Conservation (phyloP, 768 basidiomycete species). For the Lepiota venenata region DNA sequence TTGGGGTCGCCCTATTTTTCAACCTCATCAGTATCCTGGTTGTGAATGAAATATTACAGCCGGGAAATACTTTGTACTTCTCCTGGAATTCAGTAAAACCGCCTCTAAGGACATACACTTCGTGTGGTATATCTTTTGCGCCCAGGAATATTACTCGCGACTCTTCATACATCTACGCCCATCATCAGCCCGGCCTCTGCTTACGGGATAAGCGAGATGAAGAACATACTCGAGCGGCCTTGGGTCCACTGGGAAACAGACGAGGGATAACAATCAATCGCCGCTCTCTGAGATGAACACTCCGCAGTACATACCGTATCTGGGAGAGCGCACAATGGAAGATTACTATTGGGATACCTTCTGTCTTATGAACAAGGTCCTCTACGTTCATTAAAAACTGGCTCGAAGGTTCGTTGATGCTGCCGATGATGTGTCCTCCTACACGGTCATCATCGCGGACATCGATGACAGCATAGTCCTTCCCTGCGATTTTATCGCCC, state of each 20-base stretch:
- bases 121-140: constrained; percentile 39
- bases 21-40: too few relatives aligned
- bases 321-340: constrained; percentile 84
- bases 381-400: constrained; percentile 57
- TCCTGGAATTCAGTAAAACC: constrained; percentile 73
- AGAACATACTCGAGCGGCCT: constrained; percentile 64
- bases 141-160: constrained; percentile 47
- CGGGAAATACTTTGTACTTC: constrained; percentile 53
- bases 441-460: constrained; percentile 81
- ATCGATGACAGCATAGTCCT: constrained; percentile 77
- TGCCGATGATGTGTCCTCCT: constrained; percentile 76
- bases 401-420: constrained; percentile 58
- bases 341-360: constrained; percentile 58
- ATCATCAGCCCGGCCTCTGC: neutral
- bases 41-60: neutral
- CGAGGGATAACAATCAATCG: neutral
- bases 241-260: constrained; percentile 55
- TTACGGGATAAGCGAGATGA: neutral
- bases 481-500: constrained; percentile 44
- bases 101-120: constrained; percentile 63
- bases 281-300: constrained; percentile 4
- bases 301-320: constrained; percentile 65
- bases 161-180: constrained; percentile 61
- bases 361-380: constrained; percentile 54
- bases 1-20: constrained; percentile 53